Evolutionary conservation across 768 basidiomycete species (phyloP).

Genomic region (Rhizopogon vesiculosus): DNA sequence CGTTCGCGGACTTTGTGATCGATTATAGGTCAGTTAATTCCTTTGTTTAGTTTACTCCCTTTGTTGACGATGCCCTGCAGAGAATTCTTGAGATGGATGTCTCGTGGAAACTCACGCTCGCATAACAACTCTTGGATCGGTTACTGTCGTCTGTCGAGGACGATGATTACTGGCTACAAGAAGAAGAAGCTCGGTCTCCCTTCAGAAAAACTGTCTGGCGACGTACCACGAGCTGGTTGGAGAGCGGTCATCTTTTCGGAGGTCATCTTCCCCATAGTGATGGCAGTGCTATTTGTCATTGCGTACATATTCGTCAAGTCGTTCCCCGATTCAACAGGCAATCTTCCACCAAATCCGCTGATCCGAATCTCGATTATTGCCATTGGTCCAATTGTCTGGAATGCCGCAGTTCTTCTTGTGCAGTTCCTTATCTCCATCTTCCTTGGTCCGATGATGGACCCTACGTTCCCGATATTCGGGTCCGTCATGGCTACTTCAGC

Average conservation of each 20-base stretch:
- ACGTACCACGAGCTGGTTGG: conserved; percentile 92
- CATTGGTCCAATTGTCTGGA: conserved; percentile 94
- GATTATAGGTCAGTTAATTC: conserved; percentile 69
- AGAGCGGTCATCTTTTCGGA: conserved; percentile 86
- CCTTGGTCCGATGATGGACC: conserved; percentile 87
- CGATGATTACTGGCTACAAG: conserved; percentile 99
- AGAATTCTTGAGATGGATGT: conserved; percentile 99
- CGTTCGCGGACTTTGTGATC: conserved; percentile 93
- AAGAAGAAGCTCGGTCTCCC: conserved; percentile 96
- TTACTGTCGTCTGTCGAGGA: conserved; percentile 95
- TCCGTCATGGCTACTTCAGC: conserved; percentile 90
- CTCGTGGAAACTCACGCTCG: conserved; percentile 92
- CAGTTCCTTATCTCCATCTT: conserved; percentile 89
- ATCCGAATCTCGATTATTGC: conserved; percentile 92
- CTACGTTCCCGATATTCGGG: conserved; percentile 84
- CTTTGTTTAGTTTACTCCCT: neutral
- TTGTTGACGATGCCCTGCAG: conserved; percentile 33
- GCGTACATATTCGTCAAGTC: conserved; percentile 93
- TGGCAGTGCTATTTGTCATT: conserved; percentile 83
- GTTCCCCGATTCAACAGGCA: conserved; percentile 62
- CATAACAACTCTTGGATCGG: conserved; percentile 99
- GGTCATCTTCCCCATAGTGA: conserved; percentile 77
- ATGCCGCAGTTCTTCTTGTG: conserved; percentile 80
- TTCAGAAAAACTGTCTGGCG: conserved; percentile 94
- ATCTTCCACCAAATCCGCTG: conserved; percentile 72